phyloP scores from a whole-genome alignment of 2,329 filamentous ascomycete species.

The Cercospora sojina region DNA sequence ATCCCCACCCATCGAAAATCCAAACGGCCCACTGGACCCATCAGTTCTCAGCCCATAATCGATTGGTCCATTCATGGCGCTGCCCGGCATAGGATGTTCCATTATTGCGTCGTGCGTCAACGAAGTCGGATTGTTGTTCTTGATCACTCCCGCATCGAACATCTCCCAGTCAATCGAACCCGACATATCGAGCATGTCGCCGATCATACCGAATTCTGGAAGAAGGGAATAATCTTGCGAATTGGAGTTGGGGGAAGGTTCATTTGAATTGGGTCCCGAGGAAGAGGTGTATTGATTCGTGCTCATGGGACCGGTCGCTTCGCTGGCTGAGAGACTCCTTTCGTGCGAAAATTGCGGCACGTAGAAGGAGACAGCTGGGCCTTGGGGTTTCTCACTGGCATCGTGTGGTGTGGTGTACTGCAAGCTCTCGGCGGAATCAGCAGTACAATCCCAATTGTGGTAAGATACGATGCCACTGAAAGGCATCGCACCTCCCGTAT shows the following conservation, averaged over 20 bases:
- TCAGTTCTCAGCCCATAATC: conserved; percentile 19
- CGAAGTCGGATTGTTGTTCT: conserved; percentile 9
- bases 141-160: conserved; percentile 28
- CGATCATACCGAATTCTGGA: conserved; percentile 33
- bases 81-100: conserved; percentile 13
- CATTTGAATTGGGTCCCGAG: conserved; percentile 13
- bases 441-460: conserved; percentile 21
- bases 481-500: background rate
- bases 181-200: conserved; percentile 35
- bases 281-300: background rate
- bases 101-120: background rate
- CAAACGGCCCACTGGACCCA: background rate
- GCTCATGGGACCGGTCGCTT: background rate
- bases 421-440: conserved; percentile 13
- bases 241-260: conserved; percentile 16
- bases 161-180: conserved; percentile 37
- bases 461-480: conserved; percentile 22
- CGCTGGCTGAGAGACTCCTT: background rate
- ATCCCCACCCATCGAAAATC: background rate
- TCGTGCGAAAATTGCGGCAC: background rate
- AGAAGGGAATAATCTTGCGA: conserved; percentile 1
- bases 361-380: background rate
- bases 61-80: conserved; percentile 18
- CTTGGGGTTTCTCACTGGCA: background rate
- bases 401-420: background rate